Evolutionary conservation across 441 rosid genomes (phyloP).

Genomic region (Erodium moschatum): DNA sequence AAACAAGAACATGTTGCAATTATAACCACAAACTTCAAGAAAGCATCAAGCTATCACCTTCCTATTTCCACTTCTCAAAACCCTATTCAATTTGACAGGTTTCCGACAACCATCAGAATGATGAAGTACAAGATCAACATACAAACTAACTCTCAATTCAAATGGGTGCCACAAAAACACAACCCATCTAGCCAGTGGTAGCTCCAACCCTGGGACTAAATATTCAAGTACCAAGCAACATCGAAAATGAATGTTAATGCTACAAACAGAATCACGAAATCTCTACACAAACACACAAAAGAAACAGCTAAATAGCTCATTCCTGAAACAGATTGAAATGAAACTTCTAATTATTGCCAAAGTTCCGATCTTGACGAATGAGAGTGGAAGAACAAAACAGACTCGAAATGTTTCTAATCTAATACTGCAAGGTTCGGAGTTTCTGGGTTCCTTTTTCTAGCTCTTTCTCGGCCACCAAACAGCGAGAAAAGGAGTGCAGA

Average conservation of each 20-base stretch:
- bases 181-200: not conserved
- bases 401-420: not conserved
- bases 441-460: not conserved
- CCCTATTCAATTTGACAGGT: not conserved
- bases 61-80: not conserved
- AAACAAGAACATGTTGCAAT: not conserved
- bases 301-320: not conserved
- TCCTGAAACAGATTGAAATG: not conserved
- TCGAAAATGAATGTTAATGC: not conserved
- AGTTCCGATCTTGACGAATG: not conserved
- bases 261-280: not conserved
- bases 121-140: not conserved
- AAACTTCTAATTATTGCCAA: not conserved
- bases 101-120: not conserved
- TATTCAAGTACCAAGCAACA: not conserved
- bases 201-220: not conserved
- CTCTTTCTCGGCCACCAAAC: conserved; percentile 3
- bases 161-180: not conserved
- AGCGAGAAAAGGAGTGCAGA: not conserved
- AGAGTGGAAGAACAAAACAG: not conserved
- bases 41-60: not conserved
- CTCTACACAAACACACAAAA: too few species aligned
- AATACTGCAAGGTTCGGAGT: not conserved
- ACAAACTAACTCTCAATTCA: not conserved
- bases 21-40: not conserved